These are phyloP conservation scores for Russula griseocarnosa DNA, from an alignment of 768 basidiomycete genomes.

Conservation along the genomic window DNA sequence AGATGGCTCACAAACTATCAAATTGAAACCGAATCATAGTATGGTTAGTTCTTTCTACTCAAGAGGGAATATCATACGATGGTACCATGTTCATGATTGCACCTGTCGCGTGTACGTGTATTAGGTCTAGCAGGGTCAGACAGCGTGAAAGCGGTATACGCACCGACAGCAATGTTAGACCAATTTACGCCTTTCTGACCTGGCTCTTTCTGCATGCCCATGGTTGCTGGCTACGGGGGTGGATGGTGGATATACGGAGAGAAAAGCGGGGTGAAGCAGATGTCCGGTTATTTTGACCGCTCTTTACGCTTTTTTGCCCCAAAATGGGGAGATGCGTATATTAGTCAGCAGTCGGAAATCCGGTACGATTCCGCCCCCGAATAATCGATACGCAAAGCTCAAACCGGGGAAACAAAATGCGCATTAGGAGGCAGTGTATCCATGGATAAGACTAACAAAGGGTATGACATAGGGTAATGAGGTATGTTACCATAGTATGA, in stretches of 20 bases:
- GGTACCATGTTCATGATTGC: conserved; percentile 97
- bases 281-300: background rate
- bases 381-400: background rate
- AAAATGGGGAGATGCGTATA: conserved; percentile 2
- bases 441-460: conserved; percentile 28
- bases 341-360: conserved; percentile 16
- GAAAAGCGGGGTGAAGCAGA: conserved; percentile 5
- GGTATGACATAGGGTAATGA: conserved; percentile 27
- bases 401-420: background rate
- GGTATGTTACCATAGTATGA: conserved; percentile 20
- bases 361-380: conserved; percentile 12
- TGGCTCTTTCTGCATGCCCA: conserved; percentile 83
- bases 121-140: background rate
- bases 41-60: background rate
- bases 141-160: conserved; percentile 34
- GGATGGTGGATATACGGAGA: conserved; percentile 21
- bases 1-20: conserved; percentile 38
- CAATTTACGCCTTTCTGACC: conserved; percentile 90
- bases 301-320: background rate
- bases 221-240: conserved; percentile 35
- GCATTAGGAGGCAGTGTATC: conserved; percentile 20
- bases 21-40: conserved; percentile 10
- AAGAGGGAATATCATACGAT: conserved; percentile 24
- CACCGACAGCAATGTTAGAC: conserved; percentile 94
- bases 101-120: conserved; percentile 45